Conservation (phyloP, 1,139 yeast species). For the Yamadazyma atmosphaerica region DNA sequence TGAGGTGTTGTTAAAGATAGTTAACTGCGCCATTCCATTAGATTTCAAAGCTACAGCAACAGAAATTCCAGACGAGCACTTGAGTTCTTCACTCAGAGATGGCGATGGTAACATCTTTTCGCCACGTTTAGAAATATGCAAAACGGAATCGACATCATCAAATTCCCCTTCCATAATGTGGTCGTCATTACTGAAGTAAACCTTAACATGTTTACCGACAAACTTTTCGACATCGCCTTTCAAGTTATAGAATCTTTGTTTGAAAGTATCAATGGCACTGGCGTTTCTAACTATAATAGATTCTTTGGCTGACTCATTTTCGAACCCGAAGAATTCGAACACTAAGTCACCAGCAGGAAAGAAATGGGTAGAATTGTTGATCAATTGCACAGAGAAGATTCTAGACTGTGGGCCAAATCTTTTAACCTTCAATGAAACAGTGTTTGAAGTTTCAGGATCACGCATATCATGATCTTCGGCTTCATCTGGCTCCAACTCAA, state of each 20-base stretch:
- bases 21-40: slow-evolving; percentile 31
- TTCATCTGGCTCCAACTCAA: background rate
- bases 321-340: slow-evolving; percentile 23
- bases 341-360: slow-evolving; percentile 33
- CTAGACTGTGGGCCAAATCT: slow-evolving; percentile 21
- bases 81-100: background rate
- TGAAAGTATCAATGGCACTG: slow-evolving; percentile 27
- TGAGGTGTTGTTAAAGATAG: slow-evolving; percentile 30
- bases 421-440: slow-evolving; percentile 18
- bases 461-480: background rate
- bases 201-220: slow-evolving; percentile 21
- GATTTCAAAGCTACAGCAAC: slow-evolving; percentile 33
- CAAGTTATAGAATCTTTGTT: slow-evolving; percentile 31
- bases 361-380: slow-evolving; percentile 23
- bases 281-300: slow-evolving; percentile 28
- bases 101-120: background rate
- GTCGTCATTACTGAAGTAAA: slow-evolving; percentile 20
- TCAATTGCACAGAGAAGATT: slow-evolving; percentile 28
- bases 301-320: slow-evolving; percentile 13
- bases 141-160: slow-evolving; percentile 7
- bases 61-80: slow-evolving; percentile 6
- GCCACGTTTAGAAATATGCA: slow-evolving; percentile 1
- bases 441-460: slow-evolving; percentile 4
- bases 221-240: slow-evolving; percentile 21
- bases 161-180: slow-evolving; percentile 25